Percentiles rank a stretch among this genome's conserved stretches.
Conservation (phyloP, 768 basidiomycete species). For the Lyophyllum decastes region DNA sequence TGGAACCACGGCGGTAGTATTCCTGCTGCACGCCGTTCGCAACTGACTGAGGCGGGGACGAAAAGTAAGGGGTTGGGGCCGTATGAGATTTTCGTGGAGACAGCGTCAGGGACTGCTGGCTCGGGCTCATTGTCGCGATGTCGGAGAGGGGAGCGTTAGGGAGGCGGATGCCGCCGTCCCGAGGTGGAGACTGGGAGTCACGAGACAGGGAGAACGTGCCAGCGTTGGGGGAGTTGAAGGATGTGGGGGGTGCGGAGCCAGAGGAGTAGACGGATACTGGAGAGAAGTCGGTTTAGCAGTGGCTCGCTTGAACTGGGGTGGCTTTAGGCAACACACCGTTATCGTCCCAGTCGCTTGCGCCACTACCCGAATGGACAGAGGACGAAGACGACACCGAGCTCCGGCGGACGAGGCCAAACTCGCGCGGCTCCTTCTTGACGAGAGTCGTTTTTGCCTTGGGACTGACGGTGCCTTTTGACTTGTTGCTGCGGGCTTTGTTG, state of each 20-base stretch:
- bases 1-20: slow-evolving; percentile 15
- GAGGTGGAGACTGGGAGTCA: slow-evolving; percentile 49
- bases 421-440: slow-evolving; percentile 68
- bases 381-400: slow-evolving; percentile 64
- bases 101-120: slow-evolving; percentile 17
- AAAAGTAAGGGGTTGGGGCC: slow-evolving; percentile 17
- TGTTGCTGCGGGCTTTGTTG: slow-evolving; percentile 73
- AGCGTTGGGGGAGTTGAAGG: slow-evolving; percentile 65
- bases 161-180: slow-evolving; percentile 66
- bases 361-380: slow-evolving; percentile 56
- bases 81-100: slow-evolving; percentile 20
- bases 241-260: slow-evolving; percentile 62
- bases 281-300: slow-evolving; percentile 16
- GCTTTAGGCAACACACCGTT: slow-evolving; percentile 51
- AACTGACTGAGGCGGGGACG: slow-evolving; percentile 10
- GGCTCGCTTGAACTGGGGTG: slow-evolving; percentile 14
- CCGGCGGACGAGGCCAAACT: slow-evolving; percentile 53
- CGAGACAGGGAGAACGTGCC: slow-evolving; percentile 63
- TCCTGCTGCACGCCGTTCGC: slow-evolving; percentile 4
- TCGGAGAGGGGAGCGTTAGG: slow-evolving; percentile 74
- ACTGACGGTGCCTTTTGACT: slow-evolving; percentile 36
- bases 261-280: slow-evolving; percentile 56
- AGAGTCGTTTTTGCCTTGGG: slow-evolving; percentile 36
- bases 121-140: slow-evolving; percentile 42
- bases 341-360: slow-evolving; percentile 82